A percentile compares a stretch with the other conserved stretches of the same genome.
These are phyloP conservation scores for Entophlyctis luteolus DNA, from an alignment of 192 early-diverging fungal genomes.

Conservation along the genomic window DNA sequence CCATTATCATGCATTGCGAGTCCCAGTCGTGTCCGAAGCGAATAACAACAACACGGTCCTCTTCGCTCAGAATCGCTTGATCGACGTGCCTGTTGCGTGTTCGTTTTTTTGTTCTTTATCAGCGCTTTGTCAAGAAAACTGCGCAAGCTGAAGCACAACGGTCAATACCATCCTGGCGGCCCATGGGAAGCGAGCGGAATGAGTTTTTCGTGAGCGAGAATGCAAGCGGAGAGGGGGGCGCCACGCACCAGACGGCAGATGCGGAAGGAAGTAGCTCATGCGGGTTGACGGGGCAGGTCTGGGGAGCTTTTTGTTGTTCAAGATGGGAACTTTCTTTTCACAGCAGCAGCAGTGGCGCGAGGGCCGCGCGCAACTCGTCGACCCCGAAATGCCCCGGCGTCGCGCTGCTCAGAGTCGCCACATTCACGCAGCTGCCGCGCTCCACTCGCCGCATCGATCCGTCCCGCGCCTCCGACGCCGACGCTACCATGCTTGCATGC, in stretches of 20 bases:
- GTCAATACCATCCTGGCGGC: background rate
- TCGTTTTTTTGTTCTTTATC: constrained; percentile 40
- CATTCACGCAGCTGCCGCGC: constrained; percentile 5
- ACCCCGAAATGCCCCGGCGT: constrained; percentile 10
- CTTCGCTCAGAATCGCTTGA: constrained; percentile 96
- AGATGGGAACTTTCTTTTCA: too few relatives aligned
- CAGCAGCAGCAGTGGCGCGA: constrained; percentile 12
- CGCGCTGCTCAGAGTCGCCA: background rate
- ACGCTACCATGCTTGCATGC: background rate
- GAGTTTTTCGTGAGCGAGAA: background rate
- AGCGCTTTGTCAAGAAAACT: background rate
- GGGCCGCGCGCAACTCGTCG: background rate
- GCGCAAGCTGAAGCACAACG: background rate
- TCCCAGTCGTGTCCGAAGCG: constrained; percentile 98
- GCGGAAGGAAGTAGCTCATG: constrained; percentile 55
- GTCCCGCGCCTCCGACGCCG: background rate
- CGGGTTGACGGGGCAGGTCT: too few relatives aligned
- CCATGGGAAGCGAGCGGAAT: background rate
- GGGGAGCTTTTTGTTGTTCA: too few relatives aligned
- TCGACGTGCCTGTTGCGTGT: constrained; percentile 93
- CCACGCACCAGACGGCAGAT: constrained; percentile 44
- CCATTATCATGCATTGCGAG: constrained; percentile 93
- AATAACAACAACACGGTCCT: constrained; percentile 94
- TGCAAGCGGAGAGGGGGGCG: background rate
- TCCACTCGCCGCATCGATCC: background rate